phyloP scores from a whole-genome alignment of 202 grass and related monocot species.

The Dendrocalamus latiflorus region DNA sequence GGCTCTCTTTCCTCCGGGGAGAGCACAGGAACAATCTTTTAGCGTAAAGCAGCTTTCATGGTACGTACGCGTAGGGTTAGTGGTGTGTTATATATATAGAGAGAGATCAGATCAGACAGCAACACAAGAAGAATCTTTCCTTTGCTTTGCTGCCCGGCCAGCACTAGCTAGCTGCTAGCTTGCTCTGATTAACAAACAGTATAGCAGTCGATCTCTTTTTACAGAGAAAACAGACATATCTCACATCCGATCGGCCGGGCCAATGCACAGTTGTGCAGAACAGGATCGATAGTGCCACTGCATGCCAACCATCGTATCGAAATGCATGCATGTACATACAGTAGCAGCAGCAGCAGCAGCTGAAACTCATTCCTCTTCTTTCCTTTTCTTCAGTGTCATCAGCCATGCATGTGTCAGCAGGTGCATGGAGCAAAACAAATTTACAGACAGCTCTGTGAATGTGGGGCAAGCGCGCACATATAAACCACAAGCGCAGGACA shows the following conservation, averaged over 20 bases:
- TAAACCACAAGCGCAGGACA: no score
- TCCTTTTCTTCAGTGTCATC: background rate
- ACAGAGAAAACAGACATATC: background rate
- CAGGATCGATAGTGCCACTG: no score
- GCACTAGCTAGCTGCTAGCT: background rate
- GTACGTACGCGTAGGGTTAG: background rate
- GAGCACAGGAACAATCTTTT: background rate
- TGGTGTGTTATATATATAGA: background rate
- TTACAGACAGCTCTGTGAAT: background rate
- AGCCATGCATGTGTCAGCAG: background rate
- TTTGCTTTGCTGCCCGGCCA: background rate
- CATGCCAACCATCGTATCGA: no score
- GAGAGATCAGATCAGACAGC: background rate
- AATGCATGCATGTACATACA: background rate
- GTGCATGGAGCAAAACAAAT: slow-evolving; percentile 8
- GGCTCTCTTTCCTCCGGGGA: no score
- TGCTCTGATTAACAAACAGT: slow-evolving; percentile 14
- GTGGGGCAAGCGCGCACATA: background rate
- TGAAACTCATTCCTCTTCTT: no score
- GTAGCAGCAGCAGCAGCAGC: background rate
- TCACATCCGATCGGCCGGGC: background rate
- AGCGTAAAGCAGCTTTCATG: slow-evolving; percentile 31
- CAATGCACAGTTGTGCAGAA: no score
- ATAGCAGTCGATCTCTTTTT: background rate
- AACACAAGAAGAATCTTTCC: slow-evolving; percentile 26